Conservation (phyloP, 495 filamentous ascomycete genomes). For the Penicillium samsonianum region DNA sequence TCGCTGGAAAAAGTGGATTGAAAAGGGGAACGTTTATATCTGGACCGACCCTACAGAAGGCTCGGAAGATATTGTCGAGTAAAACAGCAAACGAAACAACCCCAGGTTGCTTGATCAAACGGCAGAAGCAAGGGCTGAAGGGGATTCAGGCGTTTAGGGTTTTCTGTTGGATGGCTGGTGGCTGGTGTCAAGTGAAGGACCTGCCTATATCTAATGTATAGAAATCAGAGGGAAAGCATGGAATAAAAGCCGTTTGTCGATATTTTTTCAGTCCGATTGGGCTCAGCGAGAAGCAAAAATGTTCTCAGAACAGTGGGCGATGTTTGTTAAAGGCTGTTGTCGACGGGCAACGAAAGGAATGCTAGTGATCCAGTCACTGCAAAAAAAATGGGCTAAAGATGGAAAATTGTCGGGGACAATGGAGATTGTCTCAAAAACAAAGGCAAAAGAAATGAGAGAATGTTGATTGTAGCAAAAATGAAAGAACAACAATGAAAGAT, state of each 20-base stretch:
- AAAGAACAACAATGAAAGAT: conserved; percentile 19
- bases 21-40: conserved; percentile 10
- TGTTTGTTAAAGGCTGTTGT: conserved; percentile 21
- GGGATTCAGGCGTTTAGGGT: conserved; percentile 6
- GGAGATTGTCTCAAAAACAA: conserved; percentile 28
- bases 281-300: conserved; percentile 14
- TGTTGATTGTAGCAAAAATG: conserved; percentile 7
- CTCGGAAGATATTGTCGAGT: background rate
- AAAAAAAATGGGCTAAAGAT: conserved; percentile 18
- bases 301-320: conserved; percentile 18
- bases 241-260: conserved; percentile 10
- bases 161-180: conserved; percentile 14
- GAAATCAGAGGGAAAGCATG: conserved; percentile 13
- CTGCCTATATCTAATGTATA: conserved; percentile 24
- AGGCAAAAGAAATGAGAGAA: conserved; percentile 20
- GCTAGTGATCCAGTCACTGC: conserved; percentile 39
- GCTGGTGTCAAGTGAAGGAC: conserved; percentile 18
- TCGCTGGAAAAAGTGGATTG: conserved; percentile 16
- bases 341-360: conserved; percentile 46
- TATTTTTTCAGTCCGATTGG: conserved; percentile 10
- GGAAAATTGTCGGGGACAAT: conserved; percentile 21
- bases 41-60: conserved; percentile 3
- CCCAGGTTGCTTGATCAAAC: conserved; percentile 18
- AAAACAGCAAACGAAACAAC: conserved; percentile 13
- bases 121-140: background rate